Evolutionary conservation across 306 rosid genomes (phyloP), one percentile per base, ranked within the genome.

Genomic region (Rosa persica): DNA sequence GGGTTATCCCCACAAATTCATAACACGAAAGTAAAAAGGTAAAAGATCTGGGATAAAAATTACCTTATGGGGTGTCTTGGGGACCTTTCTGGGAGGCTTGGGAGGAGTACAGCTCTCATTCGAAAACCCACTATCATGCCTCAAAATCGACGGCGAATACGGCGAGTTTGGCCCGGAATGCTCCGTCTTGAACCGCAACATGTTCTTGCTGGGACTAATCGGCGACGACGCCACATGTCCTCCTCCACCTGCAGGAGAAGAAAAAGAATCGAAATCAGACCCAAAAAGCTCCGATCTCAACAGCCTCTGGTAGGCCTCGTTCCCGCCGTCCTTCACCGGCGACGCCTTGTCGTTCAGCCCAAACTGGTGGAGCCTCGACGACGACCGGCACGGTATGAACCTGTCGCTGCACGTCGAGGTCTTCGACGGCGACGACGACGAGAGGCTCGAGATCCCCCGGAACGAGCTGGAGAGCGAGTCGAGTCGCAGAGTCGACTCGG

Each of bases 31-130:
- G 39, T 23, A 10, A 1, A 23, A 12, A 12, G 67, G 16, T 25
- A 61, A 23, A 27, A 30, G 10, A 12, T 27, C 1, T 27, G 6
- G 0, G 48, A 36, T 44, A 1, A 76, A 36, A 76, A 46, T 66
- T 75, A 76, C 99, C 98, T 96, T 96, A 73, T 91, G 97, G 54
- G 99, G 99, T 23, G 99, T 96, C 84, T 96, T 96, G 74, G 96
- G 99, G 7, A 96, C 98, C 77, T 96, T 96, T 23, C 99, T 82
- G 5, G 98, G 98, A 23, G 99, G 97, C 87, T 93, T 96, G 1
- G 98, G 99, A 74, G 99, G 99, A 3, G 97, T 90, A 0, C 90
- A 87, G 76, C 82, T 70, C 67, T 93, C 97, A 1, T 86, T 84
- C 52, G 88, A 77, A 61, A 91, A 77, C 0, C 81, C 86, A 65